Evolutionary conservation across 2,329 filamentous ascomycete genomes (phyloP).

Genomic region (Verticillium longisporum): DNA sequence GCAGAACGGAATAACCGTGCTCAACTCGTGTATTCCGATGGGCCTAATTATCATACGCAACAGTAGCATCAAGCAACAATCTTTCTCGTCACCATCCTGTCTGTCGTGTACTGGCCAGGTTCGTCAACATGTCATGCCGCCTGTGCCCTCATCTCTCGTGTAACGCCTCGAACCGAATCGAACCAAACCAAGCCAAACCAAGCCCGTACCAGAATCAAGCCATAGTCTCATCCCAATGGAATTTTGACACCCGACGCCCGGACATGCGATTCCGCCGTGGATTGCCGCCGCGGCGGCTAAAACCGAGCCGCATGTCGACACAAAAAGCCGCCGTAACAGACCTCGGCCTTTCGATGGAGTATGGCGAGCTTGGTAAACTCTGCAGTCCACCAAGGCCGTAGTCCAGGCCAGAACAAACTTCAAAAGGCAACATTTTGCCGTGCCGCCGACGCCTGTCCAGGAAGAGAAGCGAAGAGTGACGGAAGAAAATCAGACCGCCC

Average conservation of each 20-base stretch:
- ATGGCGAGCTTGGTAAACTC: neutral
- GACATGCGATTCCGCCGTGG: neutral
- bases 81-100: neutral
- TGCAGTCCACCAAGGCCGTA: neutral
- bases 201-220: neutral
- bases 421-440: neutral
- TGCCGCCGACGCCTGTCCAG: neutral
- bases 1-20: neutral
- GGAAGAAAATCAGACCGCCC: neutral
- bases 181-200: neutral
- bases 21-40: neutral
- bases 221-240: neutral
- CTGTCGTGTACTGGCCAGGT: neutral
- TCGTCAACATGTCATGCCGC: neutral
- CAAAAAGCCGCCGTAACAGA: neutral
- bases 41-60: neutral
- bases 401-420: neutral
- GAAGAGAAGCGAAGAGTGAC: neutral
- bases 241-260: neutral
- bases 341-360: neutral
- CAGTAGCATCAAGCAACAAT: neutral
- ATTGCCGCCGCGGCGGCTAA: neutral
- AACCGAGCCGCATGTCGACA: neutral
- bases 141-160: neutral
- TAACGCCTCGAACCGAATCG: neutral